phyloP scores from a whole-genome alignment of 164 flowering plant genomes.

The Magnolia officinalis region DNA sequence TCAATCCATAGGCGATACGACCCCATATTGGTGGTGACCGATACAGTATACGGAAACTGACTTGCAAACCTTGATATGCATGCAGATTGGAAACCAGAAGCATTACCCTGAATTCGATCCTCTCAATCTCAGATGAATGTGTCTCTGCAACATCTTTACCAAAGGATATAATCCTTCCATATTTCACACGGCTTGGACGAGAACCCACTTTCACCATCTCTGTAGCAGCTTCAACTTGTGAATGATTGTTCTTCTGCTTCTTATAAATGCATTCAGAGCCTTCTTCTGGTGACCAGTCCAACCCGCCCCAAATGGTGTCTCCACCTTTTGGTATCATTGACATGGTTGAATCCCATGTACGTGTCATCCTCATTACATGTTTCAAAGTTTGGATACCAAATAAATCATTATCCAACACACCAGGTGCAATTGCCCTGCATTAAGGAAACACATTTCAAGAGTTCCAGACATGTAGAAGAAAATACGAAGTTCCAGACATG shows the following conservation, averaged over 20 bases:
- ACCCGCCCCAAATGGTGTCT: constrained; percentile 89
- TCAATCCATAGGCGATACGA: too few relatives aligned
- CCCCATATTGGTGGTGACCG: too few relatives aligned
- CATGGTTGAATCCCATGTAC: constrained; percentile 98
- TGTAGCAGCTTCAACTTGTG: constrained; percentile 20
- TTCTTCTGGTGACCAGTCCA: constrained; percentile 96
- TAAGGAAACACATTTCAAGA: not conserved
- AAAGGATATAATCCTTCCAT: constrained; percentile 86
- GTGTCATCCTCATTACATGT: constrained; percentile 84
- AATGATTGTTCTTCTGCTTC: constrained; percentile 37
- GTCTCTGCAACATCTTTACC: constrained; percentile 72
- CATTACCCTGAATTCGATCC: constrained; percentile 68
- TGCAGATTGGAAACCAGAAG: not conserved
- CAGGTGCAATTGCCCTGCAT: constrained; percentile 89
- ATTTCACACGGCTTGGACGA: constrained; percentile 29
- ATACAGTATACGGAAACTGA: too few relatives aligned
- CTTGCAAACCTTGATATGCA: too few relatives aligned
- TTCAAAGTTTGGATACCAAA: constrained; percentile 75
- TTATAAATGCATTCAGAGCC: constrained; percentile 37
- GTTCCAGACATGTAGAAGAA: not conserved
- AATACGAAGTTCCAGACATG: not conserved
- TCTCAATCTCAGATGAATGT: constrained; percentile 55
- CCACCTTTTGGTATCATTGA: constrained; percentile 98
- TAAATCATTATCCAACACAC: constrained; percentile 66
- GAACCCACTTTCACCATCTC: constrained; percentile 18